Percentiles rank a stretch among this genome's conserved stretches.
Conservation (phyloP, 1,139 yeast genomes). For the Magnusiomyces fungicola region DNA sequence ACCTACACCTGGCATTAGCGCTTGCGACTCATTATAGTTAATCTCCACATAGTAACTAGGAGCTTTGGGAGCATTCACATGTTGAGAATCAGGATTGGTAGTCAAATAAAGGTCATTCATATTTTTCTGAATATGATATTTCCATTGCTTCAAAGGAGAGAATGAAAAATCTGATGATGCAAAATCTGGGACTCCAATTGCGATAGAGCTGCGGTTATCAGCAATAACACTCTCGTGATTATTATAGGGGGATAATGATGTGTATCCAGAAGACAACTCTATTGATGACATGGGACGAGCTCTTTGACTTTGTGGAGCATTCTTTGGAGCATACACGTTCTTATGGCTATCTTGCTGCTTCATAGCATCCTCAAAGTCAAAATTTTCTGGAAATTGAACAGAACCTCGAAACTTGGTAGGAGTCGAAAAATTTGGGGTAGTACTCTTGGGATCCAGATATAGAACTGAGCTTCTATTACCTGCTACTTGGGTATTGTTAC, state of each 20-base stretch:
- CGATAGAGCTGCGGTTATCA: neutral
- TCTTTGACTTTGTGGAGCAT: neutral
- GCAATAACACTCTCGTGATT: neutral
- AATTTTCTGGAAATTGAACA: neutral
- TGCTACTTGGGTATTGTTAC: neutral
- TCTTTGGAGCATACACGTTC: no score
- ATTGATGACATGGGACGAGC: neutral
- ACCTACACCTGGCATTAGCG: no score
- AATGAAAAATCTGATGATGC: neutral
- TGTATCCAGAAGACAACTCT: neutral
- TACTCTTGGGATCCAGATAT: slow-evolving; percentile 2
- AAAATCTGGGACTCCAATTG: neutral
- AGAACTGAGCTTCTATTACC: neutral
- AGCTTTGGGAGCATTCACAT: slow-evolving; percentile 23
- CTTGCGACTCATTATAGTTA: no score
- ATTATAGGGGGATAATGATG: neutral
- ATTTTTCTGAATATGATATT: slow-evolving; percentile 27
- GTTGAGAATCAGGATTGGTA: slow-evolving; percentile 27
- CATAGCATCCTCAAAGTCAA: neutral
- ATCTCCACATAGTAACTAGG: slow-evolving; percentile 26
- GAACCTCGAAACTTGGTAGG: neutral
- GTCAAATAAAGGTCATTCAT: slow-evolving; percentile 27
- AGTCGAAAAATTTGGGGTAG: slow-evolving; percentile 4
- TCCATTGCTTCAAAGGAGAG: slow-evolving; percentile 17
- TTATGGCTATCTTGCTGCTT: no score